Evolutionary conservation across 129 eudicot species (phyloP).

Genomic region (Solidago caesia): DNA sequence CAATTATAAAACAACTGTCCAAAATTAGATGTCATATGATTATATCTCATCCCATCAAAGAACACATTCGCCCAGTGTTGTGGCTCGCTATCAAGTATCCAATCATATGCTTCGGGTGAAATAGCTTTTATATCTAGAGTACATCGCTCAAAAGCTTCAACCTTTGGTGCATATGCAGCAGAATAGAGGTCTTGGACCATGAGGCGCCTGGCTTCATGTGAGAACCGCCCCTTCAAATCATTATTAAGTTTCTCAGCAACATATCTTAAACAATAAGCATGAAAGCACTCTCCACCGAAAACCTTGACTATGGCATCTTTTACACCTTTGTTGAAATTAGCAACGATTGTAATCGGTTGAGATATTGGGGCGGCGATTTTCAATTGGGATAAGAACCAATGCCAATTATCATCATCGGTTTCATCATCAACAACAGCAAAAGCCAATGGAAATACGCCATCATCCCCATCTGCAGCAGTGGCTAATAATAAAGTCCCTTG

Average conservation of each 20-base stretch:
- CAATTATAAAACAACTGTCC: conserved; percentile 69
- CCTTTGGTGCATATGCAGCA: conserved; percentile 71
- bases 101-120: conserved; percentile 82
- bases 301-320: conserved; percentile 56
- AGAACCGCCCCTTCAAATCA: conserved; percentile 76
- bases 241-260: conserved; percentile 76
- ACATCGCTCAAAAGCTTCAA: conserved; percentile 59
- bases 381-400: conserved; percentile 69
- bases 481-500: conserved; percentile 78
- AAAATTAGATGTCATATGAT: conserved; percentile 72
- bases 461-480: conserved; percentile 78
- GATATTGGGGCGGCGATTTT: conserved; percentile 55
- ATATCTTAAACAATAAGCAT: conserved; percentile 72
- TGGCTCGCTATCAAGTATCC: conserved; percentile 70
- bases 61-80: conserved; percentile 86
- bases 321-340: conserved; percentile 66
- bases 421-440: conserved; percentile 88
- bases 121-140: conserved; percentile 70
- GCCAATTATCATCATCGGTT: conserved; percentile 80
- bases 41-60: conserved; percentile 72
- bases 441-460: conserved; percentile 78
- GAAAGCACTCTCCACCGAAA: conserved; percentile 63
- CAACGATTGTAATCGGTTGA: conserved; percentile 62
- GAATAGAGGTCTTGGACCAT: conserved; percentile 82
- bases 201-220: conserved; percentile 91